A percentile compares a stretch with the other conserved stretches of the same genome.
Evolutionary conservation across 345 rosid species (phyloP).

Genomic region (Eucalyptus tenuipes): DNA sequence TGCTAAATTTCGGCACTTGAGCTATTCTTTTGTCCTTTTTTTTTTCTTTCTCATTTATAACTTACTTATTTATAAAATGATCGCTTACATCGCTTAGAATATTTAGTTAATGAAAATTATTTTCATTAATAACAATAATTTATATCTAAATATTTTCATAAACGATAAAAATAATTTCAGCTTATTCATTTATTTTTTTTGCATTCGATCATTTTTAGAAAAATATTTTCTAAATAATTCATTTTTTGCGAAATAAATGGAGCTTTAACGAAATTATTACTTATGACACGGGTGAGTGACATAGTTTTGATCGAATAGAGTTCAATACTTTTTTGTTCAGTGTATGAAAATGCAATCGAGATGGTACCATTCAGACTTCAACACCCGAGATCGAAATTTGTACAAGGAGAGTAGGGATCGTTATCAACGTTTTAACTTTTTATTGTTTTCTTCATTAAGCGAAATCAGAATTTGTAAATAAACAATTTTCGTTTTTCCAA

Average conservation of each 20-base stretch:
- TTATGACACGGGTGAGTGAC: neutral
- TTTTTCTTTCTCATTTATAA: neutral
- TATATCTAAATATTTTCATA: no score
- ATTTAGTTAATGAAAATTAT: no score
- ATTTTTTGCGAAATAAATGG: rapidly evolving
- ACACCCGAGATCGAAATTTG: neutral
- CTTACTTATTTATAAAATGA: neutral
- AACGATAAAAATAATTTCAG: neutral
- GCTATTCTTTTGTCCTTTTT: no score
- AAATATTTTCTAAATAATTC: neutral
- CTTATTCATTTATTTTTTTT: neutral
- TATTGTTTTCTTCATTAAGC: neutral
- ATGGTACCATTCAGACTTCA: neutral
- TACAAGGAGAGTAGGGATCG: neutral
- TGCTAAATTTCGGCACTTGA: no score
- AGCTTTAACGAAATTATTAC: neutral
- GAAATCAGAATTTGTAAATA: neutral
- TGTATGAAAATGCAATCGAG: neutral
- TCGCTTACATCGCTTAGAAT: rapidly evolving
- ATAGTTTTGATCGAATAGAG: neutral
- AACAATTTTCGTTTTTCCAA: neutral
- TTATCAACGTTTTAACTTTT: neutral
- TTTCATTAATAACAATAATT: no score
- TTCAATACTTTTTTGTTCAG: no score
- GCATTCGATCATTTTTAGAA: rapidly evolving